These are phyloP conservation scores for Fomes fomentarius DNA, from an alignment of 1,284 basidiomycete genomes.

Conservation along the genomic window DNA sequence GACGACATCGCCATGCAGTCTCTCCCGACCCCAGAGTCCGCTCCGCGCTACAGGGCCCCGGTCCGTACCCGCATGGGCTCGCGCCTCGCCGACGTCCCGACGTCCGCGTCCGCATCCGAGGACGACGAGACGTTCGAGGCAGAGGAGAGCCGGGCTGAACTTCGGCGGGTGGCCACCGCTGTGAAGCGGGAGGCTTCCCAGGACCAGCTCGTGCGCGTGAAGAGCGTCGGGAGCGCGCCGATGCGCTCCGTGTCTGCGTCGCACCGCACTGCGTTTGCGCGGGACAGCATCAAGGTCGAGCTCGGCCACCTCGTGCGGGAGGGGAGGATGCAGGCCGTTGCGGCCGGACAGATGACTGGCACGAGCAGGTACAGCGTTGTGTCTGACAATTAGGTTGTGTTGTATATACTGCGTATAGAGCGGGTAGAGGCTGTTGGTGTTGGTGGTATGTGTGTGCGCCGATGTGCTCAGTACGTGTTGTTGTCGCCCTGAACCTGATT, in stretches of 20 bases:
- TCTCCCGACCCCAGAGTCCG: constrained; percentile 12
- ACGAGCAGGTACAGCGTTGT: neutral
- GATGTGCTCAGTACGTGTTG: no score
- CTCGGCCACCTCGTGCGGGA: constrained; percentile 16
- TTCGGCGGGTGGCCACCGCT: neutral
- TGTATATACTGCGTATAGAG: neutral
- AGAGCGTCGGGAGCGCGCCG: constrained; percentile 29
- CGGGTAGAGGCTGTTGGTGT: neutral
- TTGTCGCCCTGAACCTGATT: neutral
- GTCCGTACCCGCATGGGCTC: neutral
- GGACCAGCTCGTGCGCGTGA: constrained; percentile 21
- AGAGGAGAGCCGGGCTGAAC: neutral
- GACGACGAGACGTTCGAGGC: neutral
- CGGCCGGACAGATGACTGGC: neutral
- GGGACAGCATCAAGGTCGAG: constrained; percentile 29
- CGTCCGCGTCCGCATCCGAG: constrained; percentile 2
- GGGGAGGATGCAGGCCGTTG: neutral
- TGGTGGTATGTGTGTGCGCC: neutral
- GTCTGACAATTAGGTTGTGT: neutral
- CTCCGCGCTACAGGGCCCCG: constrained; percentile 2
- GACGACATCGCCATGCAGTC: constrained; percentile 3
- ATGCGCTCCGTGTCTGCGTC: constrained; percentile 26
- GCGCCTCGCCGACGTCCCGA: constrained; percentile 8
- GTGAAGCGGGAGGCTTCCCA: neutral
- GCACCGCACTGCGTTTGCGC: constrained; percentile 18